Evolutionary conservation across 2,329 filamentous ascomycete genomes (phyloP).

Genomic region (Aspergillus ruber): DNA sequence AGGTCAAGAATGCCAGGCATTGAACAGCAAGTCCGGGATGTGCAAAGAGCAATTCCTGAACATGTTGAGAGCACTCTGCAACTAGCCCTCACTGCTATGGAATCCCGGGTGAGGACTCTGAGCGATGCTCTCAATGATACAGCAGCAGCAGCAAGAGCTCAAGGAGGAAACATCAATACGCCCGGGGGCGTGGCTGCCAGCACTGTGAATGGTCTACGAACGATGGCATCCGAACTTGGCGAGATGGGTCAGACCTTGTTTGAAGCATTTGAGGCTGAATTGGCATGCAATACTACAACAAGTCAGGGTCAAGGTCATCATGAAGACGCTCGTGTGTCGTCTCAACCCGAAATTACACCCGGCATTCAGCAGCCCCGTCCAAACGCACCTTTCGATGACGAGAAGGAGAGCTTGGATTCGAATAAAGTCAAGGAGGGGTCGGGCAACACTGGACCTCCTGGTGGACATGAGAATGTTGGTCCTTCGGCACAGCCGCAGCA

Average conservation of each 20-base stretch:
- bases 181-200: conserved; percentile 30
- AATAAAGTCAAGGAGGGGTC: not conserved
- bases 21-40: conserved; percentile 30
- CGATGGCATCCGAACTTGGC: conserved; percentile 36
- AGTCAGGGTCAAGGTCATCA: conserved; percentile 5
- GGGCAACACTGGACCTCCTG: not conserved
- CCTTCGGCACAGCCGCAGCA: not conserved
- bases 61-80: conserved; percentile 32
- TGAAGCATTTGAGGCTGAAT: conserved; percentile 30
- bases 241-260: conserved; percentile 34
- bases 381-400: not conserved
- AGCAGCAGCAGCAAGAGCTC: conserved; percentile 27
- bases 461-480: not conserved
- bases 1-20: conserved; percentile 30
- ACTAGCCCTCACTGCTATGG: conserved; percentile 29
- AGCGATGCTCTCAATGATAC: conserved; percentile 32
- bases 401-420: not conserved
- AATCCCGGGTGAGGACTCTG: conserved; percentile 31
- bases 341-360: too few relatives aligned
- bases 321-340: not conserved
- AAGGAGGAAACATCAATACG: conserved; percentile 27
- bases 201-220: conserved; percentile 32
- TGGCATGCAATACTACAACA: conserved; percentile 16
- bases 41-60: conserved; percentile 28
- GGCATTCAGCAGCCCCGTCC: not conserved